These are phyloP conservation scores for Tricholoma terreum DNA, from an alignment of 768 basidiomycete genomes.

Conservation along the genomic window DNA sequence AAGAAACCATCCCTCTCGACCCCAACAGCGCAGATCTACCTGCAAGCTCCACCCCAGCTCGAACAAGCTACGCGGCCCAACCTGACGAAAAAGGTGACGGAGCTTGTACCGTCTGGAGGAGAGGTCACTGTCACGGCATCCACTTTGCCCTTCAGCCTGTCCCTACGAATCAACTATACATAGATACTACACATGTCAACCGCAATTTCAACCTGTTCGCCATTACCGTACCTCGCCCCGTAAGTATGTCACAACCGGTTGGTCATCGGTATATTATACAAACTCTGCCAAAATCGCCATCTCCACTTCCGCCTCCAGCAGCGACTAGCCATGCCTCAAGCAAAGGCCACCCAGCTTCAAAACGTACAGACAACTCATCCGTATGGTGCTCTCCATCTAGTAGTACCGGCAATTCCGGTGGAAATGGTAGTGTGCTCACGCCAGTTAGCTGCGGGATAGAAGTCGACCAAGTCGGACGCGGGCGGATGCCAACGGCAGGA, in stretches of 20 bases:
- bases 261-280: constrained; percentile 72
- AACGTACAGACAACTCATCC: constrained; percentile 83
- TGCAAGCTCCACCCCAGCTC: constrained; percentile 90
- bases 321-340: constrained; percentile 68
- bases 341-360: constrained; percentile 80
- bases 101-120: constrained; percentile 72
- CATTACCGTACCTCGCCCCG: too few species aligned
- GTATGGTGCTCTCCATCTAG: constrained; percentile 91
- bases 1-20: constrained; percentile 92
- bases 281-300: constrained; percentile 71
- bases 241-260: background rate
- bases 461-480: constrained; percentile 10
- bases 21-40: constrained; percentile 75
- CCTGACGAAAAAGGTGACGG: constrained; percentile 79
- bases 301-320: constrained; percentile 58
- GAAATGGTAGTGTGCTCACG: constrained; percentile 34
- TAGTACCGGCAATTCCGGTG: constrained; percentile 52
- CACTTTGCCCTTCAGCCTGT: constrained; percentile 83
- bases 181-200: constrained; percentile 6
- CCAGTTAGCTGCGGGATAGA: constrained; percentile 19
- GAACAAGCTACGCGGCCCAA: constrained; percentile 90
- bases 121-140: constrained; percentile 88
- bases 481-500: constrained; percentile 8
- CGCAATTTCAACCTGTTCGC: background rate
- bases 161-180: constrained; percentile 58